Conservation (phyloP, 441 rosid species). For the Pelargonium fulgidum region DNA sequence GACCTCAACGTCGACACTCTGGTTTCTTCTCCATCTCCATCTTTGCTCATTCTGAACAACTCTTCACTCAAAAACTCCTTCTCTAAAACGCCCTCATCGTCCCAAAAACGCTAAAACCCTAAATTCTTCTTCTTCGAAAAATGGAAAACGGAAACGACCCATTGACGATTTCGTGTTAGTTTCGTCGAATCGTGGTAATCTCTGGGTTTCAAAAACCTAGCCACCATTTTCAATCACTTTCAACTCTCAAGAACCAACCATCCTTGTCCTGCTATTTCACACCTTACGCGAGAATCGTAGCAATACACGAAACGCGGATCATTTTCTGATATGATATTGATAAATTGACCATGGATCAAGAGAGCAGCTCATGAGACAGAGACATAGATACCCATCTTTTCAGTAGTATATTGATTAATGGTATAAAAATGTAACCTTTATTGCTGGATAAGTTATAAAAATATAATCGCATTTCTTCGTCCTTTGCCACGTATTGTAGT, state of each 20-base stretch:
- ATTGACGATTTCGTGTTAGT: not conserved
- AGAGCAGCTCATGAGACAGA: not conserved
- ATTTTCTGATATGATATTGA: not conserved
- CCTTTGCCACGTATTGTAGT: no score
- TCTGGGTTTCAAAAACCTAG: not conserved
- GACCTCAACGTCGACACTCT: slow-evolving; percentile 11
- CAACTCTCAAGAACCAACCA: not conserved
- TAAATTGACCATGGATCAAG: not conserved
- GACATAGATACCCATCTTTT: no score
- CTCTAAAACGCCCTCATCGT: not conserved
- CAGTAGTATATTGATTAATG: no score
- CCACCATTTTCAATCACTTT: not conserved
- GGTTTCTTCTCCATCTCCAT: slow-evolving; percentile 38
- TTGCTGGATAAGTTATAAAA: no score
- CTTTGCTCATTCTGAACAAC: slow-evolving; percentile 33
- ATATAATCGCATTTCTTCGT: no score
- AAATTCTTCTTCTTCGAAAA: not conserved
- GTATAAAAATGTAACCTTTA: no score
- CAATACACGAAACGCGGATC: not conserved
- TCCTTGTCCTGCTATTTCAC: no score
- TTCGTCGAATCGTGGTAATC: not conserved
- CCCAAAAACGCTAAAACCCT: not conserved
- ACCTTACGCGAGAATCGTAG: not conserved
- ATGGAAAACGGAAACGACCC: not conserved
- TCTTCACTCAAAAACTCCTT: not conserved